A percentile compares a stretch with the other conserved stretches of the same genome.
Evolutionary conservation across 176 grass and related monocot species (phyloP).

Genomic region (Lolium multiflorum): DNA sequence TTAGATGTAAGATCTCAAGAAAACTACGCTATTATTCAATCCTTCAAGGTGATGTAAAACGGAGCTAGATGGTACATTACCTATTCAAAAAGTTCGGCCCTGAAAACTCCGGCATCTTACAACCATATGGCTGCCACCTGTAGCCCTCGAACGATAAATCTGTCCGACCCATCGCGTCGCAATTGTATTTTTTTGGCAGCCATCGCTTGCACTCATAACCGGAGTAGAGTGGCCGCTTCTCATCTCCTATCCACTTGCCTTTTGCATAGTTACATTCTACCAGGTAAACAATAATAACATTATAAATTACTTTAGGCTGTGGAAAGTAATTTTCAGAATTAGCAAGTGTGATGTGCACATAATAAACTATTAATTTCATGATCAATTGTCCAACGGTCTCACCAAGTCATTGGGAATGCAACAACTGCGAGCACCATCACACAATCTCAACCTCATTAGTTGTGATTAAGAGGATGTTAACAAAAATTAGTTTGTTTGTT

Average conservation of each 20-base stretch:
- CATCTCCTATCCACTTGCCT: constrained; percentile 82
- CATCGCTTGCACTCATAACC: constrained; percentile 77
- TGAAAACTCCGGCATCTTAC: constrained; percentile 79
- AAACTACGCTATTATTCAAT: not conserved
- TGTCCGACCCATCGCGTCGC: constrained; percentile 63
- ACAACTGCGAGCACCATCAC: too few species aligned
- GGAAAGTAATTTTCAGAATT: not conserved
- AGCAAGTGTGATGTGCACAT: not conserved
- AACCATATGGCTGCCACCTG: constrained; percentile 74
- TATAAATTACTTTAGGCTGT: too few species aligned
- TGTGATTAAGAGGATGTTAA: too few species aligned
- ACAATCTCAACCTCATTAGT: too few species aligned
- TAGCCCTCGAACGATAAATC: constrained; percentile 75
- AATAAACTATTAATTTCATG: not conserved
- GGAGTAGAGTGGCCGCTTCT: constrained; percentile 70
- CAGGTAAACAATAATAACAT: not conserved
- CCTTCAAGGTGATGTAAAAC: not conserved
- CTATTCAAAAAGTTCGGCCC: constrained; percentile 60
- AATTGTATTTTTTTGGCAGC: constrained; percentile 77
- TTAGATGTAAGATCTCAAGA: not conserved
- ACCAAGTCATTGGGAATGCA: too few species aligned
- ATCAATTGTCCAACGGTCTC: too few species aligned
- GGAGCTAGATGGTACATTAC: not conserved
- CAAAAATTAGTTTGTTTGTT: too few species aligned
- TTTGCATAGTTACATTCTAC: constrained; percentile 84